These are phyloP conservation scores for Microstegium vimineum DNA, from an alignment of 176 grass and related monocot genomes.

Conservation along the genomic window DNA sequence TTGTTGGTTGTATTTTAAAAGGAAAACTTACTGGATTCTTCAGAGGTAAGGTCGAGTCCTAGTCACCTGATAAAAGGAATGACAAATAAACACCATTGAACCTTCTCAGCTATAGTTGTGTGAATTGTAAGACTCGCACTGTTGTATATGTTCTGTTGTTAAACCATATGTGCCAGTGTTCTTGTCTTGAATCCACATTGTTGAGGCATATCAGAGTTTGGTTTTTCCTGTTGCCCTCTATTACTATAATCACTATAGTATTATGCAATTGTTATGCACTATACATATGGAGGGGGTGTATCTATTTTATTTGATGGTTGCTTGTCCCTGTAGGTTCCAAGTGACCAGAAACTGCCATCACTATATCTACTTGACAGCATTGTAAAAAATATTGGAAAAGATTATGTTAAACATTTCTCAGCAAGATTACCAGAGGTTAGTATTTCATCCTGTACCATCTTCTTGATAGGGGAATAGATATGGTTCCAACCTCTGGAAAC, in stretches of 20 bases:
- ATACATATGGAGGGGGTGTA: neutral
- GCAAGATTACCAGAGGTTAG: slow-evolving; percentile 76
- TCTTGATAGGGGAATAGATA: neutral
- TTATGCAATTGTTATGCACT: slow-evolving; percentile 6
- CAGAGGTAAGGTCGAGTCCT: neutral
- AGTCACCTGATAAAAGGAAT: neutral
- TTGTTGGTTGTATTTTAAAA: neutral
- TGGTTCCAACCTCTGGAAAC: neutral
- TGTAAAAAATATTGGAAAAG: slow-evolving; percentile 98
- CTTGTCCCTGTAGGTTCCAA: slow-evolving; percentile 68
- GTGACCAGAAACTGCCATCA: slow-evolving; percentile 91
- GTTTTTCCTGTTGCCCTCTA: neutral
- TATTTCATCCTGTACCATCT: neutral
- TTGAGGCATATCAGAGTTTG: neutral
- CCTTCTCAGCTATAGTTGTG: neutral
- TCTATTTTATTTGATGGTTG: slow-evolving; percentile 29
- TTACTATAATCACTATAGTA: slow-evolving; percentile 2
- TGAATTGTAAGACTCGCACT: neutral
- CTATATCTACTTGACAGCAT: slow-evolving; percentile 97
- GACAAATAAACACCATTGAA: neutral
- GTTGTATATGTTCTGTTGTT: slow-evolving; percentile 6
- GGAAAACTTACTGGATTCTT: neutral
- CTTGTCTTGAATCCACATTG: slow-evolving; percentile 11
- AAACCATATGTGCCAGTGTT: neutral
- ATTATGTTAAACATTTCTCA: slow-evolving; percentile 94